Base-by-base conservation (phyloP, 441 rosid genomes). In the Gossypium schwendimanii region DNA sequence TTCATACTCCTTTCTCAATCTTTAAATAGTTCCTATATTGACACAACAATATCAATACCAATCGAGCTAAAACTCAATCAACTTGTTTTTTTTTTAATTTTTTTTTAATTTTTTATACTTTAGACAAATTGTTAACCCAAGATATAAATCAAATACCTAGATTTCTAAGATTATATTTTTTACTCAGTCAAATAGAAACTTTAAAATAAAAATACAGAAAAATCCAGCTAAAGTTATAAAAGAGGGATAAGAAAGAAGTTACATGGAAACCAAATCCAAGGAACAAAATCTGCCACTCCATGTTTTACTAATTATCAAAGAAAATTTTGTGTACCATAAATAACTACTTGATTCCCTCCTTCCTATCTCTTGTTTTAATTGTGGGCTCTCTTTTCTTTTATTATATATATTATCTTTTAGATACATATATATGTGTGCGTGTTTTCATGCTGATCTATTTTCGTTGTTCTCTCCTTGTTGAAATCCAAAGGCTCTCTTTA, bases 311-410 rank as follows among this genome's bases (percentile, higher is more conserved):
- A 47, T 12, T 47, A 12, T 1, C 52, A 3, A 49, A 49, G 26
- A 20, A 31, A 54, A 54, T 6, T 53, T 53, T 53, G 23, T 53
- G 58, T 18, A 7, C 31, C 3, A 55, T 9, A 55, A 55, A 55
- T 55, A 20, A 53, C 58, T 6, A 53, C 10, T 17, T 6, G 28
- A 24, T 26, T 14, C 63, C 63, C 36, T 2, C 36, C 11, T 6
- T 23, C 75, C 67, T 54, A 47, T 21, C 3, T 33, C 66, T 17
- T 17, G 20, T 15, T 2, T 0, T 31, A 2, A 7, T 49, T 64
- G 70, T 79, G 74, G 17, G 70, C 75, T 70, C 62, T 75, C 72
- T 73, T 75, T 55, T 78, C 21, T 4, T 31, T 31, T 31, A 0
- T 31, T 6, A 52, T 15, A 6, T 2, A 3, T 33, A 1, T 52